Evolutionary conservation across 352 stramenopile genomes (phyloP).

Genomic region (Phytophthora sansomeana): DNA sequence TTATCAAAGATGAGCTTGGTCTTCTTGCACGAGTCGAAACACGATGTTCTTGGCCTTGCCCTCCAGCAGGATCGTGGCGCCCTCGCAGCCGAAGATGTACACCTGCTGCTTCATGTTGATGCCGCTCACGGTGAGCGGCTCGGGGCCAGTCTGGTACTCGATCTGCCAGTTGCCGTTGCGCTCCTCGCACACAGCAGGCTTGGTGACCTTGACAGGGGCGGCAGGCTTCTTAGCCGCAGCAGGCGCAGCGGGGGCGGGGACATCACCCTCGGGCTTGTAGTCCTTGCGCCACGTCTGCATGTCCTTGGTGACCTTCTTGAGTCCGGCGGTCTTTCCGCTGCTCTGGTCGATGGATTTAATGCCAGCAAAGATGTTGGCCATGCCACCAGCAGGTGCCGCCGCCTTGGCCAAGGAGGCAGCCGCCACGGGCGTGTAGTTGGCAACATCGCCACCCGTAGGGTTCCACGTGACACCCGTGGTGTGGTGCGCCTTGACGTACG

Average conservation of each 20-base stretch:
- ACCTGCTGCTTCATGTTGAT: conserved; percentile 96
- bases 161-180: conserved; percentile 97
- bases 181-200: conserved; percentile 81
- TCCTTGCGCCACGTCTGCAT: conserved; percentile 98
- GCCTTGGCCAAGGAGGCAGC: conserved; percentile 41
- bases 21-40: conserved; percentile 96
- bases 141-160: conserved; percentile 92
- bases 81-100: conserved; percentile 96
- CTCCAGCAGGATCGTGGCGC: conserved; percentile 94
- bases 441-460: conserved; percentile 73
- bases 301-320: conserved; percentile 97
- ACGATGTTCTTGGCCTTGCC: conserved; percentile 98
- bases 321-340: conserved; percentile 90
- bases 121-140: conserved; percentile 90
- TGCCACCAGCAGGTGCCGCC: conserved; percentile 56
- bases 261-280: conserved; percentile 76
- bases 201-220: conserved; percentile 49
- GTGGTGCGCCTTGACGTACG: conserved; percentile 96
- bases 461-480: conserved; percentile 96
- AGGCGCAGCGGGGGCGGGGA: conserved; percentile 29
- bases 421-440: conserved; percentile 47
- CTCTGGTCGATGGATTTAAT: conserved; percentile 92
- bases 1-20: conserved; percentile 97
- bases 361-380: conserved; percentile 89
- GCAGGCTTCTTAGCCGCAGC: conserved; percentile 37